Percentiles rank a stretch among this genome's conserved stretches.
Conservation (phyloP, 805 yeast species). For the Barnettozyma botsteinii region DNA sequence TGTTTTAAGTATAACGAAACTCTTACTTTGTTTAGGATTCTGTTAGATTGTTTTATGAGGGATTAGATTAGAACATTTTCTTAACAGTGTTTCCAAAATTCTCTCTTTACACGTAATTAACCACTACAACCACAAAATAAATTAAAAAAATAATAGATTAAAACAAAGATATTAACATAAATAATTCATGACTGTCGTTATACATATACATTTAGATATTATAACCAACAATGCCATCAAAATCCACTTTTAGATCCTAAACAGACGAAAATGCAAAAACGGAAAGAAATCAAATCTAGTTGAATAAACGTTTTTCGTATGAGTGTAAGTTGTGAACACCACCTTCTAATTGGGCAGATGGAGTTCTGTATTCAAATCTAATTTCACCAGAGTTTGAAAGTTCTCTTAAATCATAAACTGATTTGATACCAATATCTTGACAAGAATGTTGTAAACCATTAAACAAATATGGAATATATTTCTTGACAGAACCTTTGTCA, state of each 20-base stretch:
- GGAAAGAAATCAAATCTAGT: slow-evolving; percentile 8
- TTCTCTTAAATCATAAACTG: slow-evolving; percentile 57
- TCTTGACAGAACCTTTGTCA: slow-evolving; percentile 92
- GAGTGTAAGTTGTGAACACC: slow-evolving; percentile 96
- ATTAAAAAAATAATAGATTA: not conserved
- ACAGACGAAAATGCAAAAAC: slow-evolving; percentile 1
- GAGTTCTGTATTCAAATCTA: slow-evolving; percentile 96
- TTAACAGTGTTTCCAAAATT: too few species aligned
- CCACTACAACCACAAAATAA: not conserved
- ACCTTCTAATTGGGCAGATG: slow-evolving; percentile 98
- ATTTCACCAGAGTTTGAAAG: slow-evolving; percentile 62
- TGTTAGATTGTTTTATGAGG: too few species aligned
- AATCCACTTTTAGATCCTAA: not conserved
- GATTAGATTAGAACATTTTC: too few species aligned
- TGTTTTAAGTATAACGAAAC: too few species aligned
- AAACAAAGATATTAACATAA: slow-evolving; percentile 1
- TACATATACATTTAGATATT: not conserved
- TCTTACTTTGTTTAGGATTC: too few species aligned
- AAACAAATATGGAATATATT: slow-evolving; percentile 89
- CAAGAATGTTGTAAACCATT: slow-evolving; percentile 97
- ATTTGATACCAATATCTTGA: slow-evolving; percentile 90
- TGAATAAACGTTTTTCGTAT: slow-evolving; percentile 95
- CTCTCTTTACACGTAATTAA: too few species aligned
- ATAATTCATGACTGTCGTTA: slow-evolving; percentile 5
- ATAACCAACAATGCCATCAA: slow-evolving; percentile 2